These are phyloP conservation scores for Pyrenochaeta sp. DNA, from an alignment of 2,329 filamentous ascomycete species.

Conservation along the genomic window DNA sequence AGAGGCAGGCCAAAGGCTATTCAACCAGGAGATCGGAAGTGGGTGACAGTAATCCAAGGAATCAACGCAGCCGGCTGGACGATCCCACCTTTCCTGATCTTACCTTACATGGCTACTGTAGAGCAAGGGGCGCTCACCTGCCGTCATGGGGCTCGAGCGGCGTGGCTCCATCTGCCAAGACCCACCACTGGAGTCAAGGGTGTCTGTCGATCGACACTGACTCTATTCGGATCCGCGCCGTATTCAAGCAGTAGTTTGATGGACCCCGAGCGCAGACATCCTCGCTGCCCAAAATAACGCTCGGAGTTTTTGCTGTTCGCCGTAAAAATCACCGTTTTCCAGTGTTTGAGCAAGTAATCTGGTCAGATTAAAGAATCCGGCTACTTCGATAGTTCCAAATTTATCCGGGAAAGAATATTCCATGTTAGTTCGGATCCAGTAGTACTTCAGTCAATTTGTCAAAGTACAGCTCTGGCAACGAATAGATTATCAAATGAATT, in stretches of 20 bases:
- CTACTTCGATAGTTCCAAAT: conserved; percentile 36
- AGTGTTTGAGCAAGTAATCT: conserved; percentile 26
- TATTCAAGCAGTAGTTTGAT: conserved; percentile 25
- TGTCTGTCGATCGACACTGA: conserved; percentile 29
- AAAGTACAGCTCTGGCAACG: conserved; percentile 22
- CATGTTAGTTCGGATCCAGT: conserved; percentile 31
- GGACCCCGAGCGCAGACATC: conserved; percentile 26
- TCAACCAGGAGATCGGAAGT: too few species aligned
- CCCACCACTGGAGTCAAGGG: too few species aligned
- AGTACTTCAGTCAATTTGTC: conserved; percentile 49
- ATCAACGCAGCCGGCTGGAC: too few species aligned
- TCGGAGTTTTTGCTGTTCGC: conserved; percentile 19
- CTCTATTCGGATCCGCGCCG: conserved; percentile 19
- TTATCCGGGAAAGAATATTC: conserved; percentile 24
- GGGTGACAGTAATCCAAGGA: too few species aligned
- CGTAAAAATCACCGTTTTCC: conserved; percentile 4
- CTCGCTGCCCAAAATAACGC: conserved; percentile 46
- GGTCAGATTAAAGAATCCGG: conserved; percentile 45
- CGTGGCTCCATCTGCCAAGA: too few species aligned
- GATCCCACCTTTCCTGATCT: too few species aligned
- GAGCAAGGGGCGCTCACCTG: too few species aligned
- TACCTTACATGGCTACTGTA: too few species aligned
- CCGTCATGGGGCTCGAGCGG: too few species aligned
- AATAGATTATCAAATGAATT: too few species aligned
- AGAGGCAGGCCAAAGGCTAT: too few species aligned